Conservation (phyloP, 176 grass and related monocot genomes). For the Tillandsia leiboldiana region DNA sequence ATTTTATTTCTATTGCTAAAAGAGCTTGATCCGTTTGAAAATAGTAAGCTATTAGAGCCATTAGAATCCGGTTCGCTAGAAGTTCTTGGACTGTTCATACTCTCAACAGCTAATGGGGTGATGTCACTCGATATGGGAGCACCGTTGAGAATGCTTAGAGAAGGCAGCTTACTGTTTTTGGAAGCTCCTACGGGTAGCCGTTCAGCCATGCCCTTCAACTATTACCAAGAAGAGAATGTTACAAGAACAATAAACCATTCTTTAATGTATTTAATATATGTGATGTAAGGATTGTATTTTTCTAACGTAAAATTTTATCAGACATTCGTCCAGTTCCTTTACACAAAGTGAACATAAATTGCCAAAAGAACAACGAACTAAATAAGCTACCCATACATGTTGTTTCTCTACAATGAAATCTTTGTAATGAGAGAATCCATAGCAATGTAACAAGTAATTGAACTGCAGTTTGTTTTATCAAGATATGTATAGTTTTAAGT, state of each 20-base stretch:
- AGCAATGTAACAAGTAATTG: neutral
- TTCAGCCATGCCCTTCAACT: constrained; percentile 96
- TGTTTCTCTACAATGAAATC: constrained; percentile 1
- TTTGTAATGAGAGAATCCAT: neutral
- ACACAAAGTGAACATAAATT: neutral
- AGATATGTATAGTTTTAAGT: no score
- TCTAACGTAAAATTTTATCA: neutral
- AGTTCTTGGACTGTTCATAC: constrained; percentile 35
- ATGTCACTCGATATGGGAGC: constrained; percentile 38
- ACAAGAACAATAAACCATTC: constrained; percentile 1
- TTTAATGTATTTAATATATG: neutral
- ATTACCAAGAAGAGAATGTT: constrained; percentile 16
- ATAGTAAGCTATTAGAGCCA: constrained; percentile 37
- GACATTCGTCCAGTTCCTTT: neutral
- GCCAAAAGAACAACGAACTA: no score
- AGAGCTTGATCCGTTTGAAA: constrained; percentile 50
- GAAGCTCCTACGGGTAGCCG: constrained; percentile 51
- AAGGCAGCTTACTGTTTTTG: constrained; percentile 53
- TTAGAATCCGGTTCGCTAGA: constrained; percentile 41
- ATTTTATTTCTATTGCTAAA: constrained; percentile 33
- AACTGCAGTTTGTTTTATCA: no score
- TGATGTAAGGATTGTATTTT: neutral
- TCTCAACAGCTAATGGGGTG: constrained; percentile 31
- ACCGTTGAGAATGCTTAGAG: constrained; percentile 25
- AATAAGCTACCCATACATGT: neutral